Conservation (phyloP, 768 basidiomycete genomes). For the Panaeolus cyanescens region DNA sequence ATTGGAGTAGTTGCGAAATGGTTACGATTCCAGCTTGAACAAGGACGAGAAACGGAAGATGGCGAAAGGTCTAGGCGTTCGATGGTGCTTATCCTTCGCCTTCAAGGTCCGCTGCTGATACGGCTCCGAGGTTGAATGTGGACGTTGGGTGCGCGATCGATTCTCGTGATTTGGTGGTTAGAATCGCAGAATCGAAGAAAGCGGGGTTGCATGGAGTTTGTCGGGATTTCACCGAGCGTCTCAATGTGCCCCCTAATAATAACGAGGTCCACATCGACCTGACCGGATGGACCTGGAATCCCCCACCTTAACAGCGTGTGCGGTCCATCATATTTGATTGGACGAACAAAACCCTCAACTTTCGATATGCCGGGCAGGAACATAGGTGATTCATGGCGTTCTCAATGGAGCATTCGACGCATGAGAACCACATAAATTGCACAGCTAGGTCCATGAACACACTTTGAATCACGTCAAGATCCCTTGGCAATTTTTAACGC, state of each 20-base stretch:
- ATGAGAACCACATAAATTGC: neutral
- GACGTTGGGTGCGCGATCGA: neutral
- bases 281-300: neutral
- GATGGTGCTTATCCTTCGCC: neutral
- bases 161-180: neutral
- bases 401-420: conserved; percentile 1
- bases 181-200: neutral
- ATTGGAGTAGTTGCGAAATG: neutral
- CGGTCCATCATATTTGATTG: neutral
- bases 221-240: neutral
- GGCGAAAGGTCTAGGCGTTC: neutral
- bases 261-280: neutral
- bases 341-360: neutral
- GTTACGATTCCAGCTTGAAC: neutral
- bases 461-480: neutral
- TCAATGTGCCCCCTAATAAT: neutral
- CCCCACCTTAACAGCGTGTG: neutral
- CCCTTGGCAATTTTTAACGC: conserved; percentile 1
- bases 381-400: neutral
- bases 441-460: neutral
- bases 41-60: neutral
- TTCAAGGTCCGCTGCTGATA: neutral
- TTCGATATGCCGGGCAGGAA: neutral
- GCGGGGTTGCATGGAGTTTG: conserved; percentile 3
- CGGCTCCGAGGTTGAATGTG: neutral